phyloP scores from a whole-genome alignment of 805 yeast species.

The Tetrapisispora namnaoensis region DNA sequence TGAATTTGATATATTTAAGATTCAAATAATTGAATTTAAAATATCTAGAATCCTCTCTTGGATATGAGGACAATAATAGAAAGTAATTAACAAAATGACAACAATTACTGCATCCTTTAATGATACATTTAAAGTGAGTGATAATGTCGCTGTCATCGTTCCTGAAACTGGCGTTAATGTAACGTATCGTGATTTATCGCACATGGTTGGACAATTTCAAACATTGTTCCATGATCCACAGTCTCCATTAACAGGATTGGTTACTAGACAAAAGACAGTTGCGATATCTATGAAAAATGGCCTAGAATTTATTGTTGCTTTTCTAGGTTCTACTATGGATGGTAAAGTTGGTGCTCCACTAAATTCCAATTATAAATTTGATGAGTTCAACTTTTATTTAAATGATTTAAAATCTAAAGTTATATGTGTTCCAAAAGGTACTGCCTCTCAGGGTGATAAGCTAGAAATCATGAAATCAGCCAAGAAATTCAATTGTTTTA shows the following conservation, averaged over 20 bases:
- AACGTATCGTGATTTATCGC: slow-evolving; percentile 36
- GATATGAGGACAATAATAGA: not conserved
- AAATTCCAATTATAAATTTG: slow-evolving; percentile 50
- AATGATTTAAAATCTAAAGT: slow-evolving; percentile 50
- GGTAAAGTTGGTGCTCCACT: slow-evolving; percentile 59
- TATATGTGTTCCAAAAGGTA: slow-evolving; percentile 48
- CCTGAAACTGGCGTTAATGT: slow-evolving; percentile 40
- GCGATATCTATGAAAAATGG: slow-evolving; percentile 56
- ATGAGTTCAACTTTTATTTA: slow-evolving; percentile 56
- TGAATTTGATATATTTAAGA: too few relatives aligned
- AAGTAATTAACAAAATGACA: not conserved
- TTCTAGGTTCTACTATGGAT: slow-evolving; percentile 47
- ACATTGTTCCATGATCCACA: slow-evolving; percentile 34
- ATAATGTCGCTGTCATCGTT: slow-evolving; percentile 35
- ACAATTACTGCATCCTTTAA: slow-evolving; percentile 31
- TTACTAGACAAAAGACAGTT: slow-evolving; percentile 35
- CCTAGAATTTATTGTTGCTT: slow-evolving; percentile 47
- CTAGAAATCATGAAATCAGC: slow-evolving; percentile 45
- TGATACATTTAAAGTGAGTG: slow-evolving; percentile 30
- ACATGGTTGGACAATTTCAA: slow-evolving; percentile 40
- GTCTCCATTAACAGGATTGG: slow-evolving; percentile 33
- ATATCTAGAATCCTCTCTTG: too few relatives aligned
- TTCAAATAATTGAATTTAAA: too few relatives aligned
- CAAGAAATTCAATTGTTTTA: slow-evolving; percentile 34
- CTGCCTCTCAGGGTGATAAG: slow-evolving; percentile 22